A percentile compares a stretch with the other conserved stretches of the same genome.
These are phyloP conservation scores for Tulasnella calospora DNA, from an alignment of 768 basidiomycete species.

Conservation along the genomic window DNA sequence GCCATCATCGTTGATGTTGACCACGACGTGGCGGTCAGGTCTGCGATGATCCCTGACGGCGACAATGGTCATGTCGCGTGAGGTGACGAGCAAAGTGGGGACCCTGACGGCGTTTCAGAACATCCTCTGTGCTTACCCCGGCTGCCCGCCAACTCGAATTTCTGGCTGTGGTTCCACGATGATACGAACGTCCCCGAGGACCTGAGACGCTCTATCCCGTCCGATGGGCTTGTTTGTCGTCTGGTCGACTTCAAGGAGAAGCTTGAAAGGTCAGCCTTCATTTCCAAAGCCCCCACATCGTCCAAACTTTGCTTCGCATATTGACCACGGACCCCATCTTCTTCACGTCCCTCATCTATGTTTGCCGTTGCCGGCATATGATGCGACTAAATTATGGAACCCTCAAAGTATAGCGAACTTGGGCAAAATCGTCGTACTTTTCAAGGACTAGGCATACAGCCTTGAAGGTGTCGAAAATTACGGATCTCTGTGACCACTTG, in stretches of 20 bases:
- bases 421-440: constrained; percentile 60
- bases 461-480: constrained; percentile 58
- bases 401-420: constrained; percentile 46
- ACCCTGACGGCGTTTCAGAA: no score
- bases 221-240: constrained; percentile 54
- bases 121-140: no score
- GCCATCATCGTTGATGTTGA: no score
- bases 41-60: no score
- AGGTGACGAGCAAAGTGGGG: no score
- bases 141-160: constrained; percentile 84
- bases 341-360: constrained; percentile 48
- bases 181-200: constrained; percentile 57
- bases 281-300: background rate
- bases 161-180: constrained; percentile 86
- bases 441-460: constrained; percentile 74
- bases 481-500: constrained; percentile 37
- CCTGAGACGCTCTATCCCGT: constrained; percentile 23
- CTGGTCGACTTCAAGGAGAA: constrained; percentile 66
- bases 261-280: constrained; percentile 53
- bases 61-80: no score
- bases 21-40: no score
- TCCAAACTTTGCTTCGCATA: background rate
- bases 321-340: background rate
- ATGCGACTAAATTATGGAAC: constrained; percentile 60
- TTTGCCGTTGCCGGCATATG: constrained; percentile 65